Conservation (phyloP, 169 alveolate species). For the Eimeria nieschulzi region DNA sequence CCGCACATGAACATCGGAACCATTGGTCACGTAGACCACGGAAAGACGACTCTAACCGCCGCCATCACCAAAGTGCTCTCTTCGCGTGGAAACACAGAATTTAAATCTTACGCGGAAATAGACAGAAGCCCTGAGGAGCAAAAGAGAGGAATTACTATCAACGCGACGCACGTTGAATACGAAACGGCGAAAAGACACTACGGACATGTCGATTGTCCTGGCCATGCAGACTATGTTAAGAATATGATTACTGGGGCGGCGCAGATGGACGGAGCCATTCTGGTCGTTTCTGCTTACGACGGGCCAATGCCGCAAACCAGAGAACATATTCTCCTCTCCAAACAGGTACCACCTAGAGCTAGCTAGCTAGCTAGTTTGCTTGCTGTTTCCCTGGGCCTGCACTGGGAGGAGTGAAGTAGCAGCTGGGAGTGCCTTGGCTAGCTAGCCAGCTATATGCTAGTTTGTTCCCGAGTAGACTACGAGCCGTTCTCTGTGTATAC, state of each 20-base stretch:
- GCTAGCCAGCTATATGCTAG: not conserved
- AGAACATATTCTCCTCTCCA: conserved; percentile 91
- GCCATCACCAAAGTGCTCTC: conserved; percentile 92
- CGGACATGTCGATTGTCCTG: conserved; percentile 85
- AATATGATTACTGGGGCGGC: conserved; percentile 98
- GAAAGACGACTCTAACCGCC: conserved; percentile 96
- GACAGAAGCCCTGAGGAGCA: conserved; percentile 95
- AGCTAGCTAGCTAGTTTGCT: not conserved
- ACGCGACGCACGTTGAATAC: conserved; percentile 91
- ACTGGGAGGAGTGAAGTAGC: not conserved
- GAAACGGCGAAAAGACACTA: conserved; percentile 82
- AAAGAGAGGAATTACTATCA: conserved; percentile 94
- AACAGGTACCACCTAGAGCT: conserved; percentile 81
- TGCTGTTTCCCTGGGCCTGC: no score
- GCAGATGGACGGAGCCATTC: conserved; percentile 95
- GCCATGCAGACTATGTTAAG: conserved; percentile 97
- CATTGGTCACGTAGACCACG: conserved; percentile 97
- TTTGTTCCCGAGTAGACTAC: no score
- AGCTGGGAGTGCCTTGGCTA: not conserved
- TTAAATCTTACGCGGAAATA: conserved; percentile 83
- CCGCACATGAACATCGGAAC: conserved; percentile 97
- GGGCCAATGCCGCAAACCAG: conserved; percentile 97
- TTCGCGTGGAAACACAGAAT: conserved; percentile 79
- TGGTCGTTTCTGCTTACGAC: conserved; percentile 95
- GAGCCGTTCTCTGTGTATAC: no score